Conservation (phyloP, 805 yeast genomes). For the Zygoascus biomembranicola region DNA sequence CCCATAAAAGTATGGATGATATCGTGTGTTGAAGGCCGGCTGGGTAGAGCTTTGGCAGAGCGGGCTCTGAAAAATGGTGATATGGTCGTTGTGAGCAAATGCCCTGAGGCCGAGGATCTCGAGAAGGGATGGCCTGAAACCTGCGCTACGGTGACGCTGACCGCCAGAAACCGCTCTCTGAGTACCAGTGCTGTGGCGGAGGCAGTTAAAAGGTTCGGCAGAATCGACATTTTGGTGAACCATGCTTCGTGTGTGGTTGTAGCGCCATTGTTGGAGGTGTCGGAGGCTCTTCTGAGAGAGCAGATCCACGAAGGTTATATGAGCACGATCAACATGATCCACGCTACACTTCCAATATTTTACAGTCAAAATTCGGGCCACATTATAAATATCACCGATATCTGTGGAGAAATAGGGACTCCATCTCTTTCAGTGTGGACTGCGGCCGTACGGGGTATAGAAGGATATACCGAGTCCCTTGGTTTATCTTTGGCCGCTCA, state of each 20-base stretch:
- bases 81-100: constrained; percentile 9
- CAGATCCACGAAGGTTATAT: constrained; percentile 14
- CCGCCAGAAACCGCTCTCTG: constrained; percentile 6
- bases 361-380: constrained; percentile 20
- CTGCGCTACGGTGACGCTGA: constrained; percentile 5
- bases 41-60: constrained; percentile 12
- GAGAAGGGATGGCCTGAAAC: constrained; percentile 7
- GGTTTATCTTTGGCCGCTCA: constrained; percentile 24
- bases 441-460: constrained; percentile 25
- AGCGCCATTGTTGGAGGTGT: constrained; percentile 16
- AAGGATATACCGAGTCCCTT: constrained; percentile 27
- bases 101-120: constrained; percentile 1
- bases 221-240: constrained; percentile 17
- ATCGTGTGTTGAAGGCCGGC: constrained; percentile 6
- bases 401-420: constrained; percentile 22
- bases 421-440: constrained; percentile 22
- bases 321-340: constrained; percentile 15
- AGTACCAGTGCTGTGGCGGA: constrained; percentile 15
- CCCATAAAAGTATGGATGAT: constrained; percentile 16
- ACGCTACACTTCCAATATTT: constrained; percentile 24
- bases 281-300: constrained; percentile 10
- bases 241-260: constrained; percentile 7
- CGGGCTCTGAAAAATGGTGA: constrained; percentile 13
- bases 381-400: constrained; percentile 22
- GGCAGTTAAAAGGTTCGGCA: constrained; percentile 10